These are phyloP conservation scores for Epichloe festucae DNA, from an alignment of 2,329 filamentous ascomycete species.

Conservation along the genomic window DNA sequence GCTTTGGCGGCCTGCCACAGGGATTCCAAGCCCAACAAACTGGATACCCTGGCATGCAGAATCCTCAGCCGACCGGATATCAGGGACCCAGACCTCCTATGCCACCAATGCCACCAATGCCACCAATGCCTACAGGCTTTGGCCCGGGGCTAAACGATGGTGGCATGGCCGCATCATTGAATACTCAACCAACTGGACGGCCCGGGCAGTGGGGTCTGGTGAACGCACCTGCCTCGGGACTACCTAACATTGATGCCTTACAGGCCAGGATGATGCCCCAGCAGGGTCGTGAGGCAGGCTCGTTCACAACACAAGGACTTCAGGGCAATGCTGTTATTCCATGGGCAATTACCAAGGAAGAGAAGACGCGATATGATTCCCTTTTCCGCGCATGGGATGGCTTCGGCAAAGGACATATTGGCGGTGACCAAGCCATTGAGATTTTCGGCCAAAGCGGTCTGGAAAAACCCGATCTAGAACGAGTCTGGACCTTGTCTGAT, in stretches of 20 bases:
- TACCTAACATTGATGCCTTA: slow-evolving; percentile 88
- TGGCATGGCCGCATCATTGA: slow-evolving; percentile 55
- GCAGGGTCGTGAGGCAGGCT: slow-evolving; percentile 70
- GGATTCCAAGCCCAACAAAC: slow-evolving; percentile 56
- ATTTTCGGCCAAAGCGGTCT: slow-evolving; percentile 94
- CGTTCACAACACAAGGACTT: slow-evolving; percentile 73
- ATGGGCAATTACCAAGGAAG: slow-evolving; percentile 97
- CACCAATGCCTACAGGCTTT: slow-evolving; percentile 51
- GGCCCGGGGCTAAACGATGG: slow-evolving; percentile 35
- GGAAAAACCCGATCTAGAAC: slow-evolving; percentile 78
- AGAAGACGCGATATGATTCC: slow-evolving; percentile 92
- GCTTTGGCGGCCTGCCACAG: slow-evolving; percentile 44
- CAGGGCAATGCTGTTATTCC: slow-evolving; percentile 91
- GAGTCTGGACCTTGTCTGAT: slow-evolving; percentile 89
- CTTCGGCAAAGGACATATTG: slow-evolving; percentile 81
- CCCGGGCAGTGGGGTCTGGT: slow-evolving; percentile 98
- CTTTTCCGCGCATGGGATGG: slow-evolving; percentile 97
- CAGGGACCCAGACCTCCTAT: slow-evolving; percentile 77
- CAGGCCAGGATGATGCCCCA: slow-evolving; percentile 97
- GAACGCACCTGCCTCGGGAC: slow-evolving; percentile 75
- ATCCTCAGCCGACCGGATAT: slow-evolving; percentile 68
- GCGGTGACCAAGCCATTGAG: slow-evolving; percentile 85
- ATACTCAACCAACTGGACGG: slow-evolving; percentile 84
- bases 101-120: slow-evolving; percentile 58
- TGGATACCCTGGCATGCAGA: slow-evolving; percentile 53